Evolutionary conservation across 768 basidiomycete genomes (phyloP).

Genomic region (Leucosporidium creatinivorum): DNA sequence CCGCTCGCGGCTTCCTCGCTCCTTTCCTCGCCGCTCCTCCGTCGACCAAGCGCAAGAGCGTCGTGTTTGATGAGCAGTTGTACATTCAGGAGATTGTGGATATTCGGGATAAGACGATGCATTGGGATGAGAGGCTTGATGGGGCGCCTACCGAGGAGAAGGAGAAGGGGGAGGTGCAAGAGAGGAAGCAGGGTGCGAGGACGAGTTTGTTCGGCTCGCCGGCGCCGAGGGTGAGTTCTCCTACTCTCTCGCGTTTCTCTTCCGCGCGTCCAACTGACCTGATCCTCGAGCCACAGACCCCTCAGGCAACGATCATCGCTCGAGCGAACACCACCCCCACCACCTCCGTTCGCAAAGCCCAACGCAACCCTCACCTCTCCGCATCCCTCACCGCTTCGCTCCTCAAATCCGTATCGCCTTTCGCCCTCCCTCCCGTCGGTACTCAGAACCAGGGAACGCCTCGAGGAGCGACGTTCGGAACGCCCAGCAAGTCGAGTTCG

Average conservation of each 20-base stretch:
- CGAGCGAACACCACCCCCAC: neutral
- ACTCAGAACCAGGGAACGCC: neutral
- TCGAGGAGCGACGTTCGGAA: too few species aligned
- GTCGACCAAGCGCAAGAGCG: neutral
- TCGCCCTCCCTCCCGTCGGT: neutral
- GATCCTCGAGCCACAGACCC: neutral
- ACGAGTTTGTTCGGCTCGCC: neutral
- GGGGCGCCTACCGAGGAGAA: neutral
- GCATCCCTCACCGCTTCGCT: neutral
- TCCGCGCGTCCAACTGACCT: neutral
- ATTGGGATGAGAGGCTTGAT: neutral
- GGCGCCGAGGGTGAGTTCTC: neutral
- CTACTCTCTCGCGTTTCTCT: neutral
- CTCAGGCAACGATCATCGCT: neutral
- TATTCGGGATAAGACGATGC: neutral
- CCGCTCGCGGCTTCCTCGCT: neutral
- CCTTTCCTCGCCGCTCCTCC: neutral
- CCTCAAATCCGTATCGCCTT: neutral
- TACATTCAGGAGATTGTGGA: constrained; percentile 4
- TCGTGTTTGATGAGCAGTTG: neutral
- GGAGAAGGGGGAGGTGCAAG: neutral
- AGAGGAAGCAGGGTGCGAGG: too few species aligned
- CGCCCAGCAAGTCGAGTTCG: too few species aligned
- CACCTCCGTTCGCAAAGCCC: neutral
- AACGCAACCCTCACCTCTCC: neutral